phyloP scores from a whole-genome alignment of 2,329 filamentous ascomycete species.

The Nigrospora osmanthi region DNA sequence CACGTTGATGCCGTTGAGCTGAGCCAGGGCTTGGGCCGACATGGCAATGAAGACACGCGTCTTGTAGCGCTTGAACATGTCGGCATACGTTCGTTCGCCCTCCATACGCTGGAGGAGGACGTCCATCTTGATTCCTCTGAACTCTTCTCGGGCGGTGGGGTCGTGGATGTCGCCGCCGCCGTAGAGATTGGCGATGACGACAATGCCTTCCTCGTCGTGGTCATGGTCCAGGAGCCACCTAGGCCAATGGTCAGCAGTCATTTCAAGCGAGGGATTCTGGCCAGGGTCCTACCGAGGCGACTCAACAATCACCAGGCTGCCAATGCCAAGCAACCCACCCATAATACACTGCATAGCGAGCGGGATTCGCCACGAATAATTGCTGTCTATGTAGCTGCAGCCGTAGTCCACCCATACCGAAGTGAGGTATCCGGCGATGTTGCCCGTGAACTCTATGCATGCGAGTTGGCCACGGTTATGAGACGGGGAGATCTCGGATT shows the following conservation, averaged over 20 bases:
- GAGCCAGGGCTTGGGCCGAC: constrained; percentile 92
- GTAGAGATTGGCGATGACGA: constrained; percentile 96
- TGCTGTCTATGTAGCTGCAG: constrained; percentile 78
- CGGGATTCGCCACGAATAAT: constrained; percentile 86
- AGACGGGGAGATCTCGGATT: constrained; percentile 91
- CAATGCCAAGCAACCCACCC: constrained; percentile 76
- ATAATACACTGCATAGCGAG: constrained; percentile 90
- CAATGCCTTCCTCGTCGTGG: constrained; percentile 95
- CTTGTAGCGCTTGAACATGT: constrained; percentile 92
- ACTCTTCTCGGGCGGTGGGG: constrained; percentile 86
- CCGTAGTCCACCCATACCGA: constrained; percentile 99
- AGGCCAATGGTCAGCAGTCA: constrained; percentile 13
- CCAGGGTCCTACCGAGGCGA: constrained; percentile 65
- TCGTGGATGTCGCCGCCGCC: constrained; percentile 94
- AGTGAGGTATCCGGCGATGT: constrained; percentile 90
- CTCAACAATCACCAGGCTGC: constrained; percentile 90
- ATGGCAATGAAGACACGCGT: constrained; percentile 96
- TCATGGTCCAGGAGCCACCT: constrained; percentile 98
- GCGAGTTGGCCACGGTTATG: constrained; percentile 94
- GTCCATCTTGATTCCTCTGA: constrained; percentile 98
- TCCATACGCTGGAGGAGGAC: constrained; percentile 90
- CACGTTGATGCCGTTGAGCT: constrained; percentile 98
- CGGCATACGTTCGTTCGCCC: constrained; percentile 80
- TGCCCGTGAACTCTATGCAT: constrained; percentile 96
- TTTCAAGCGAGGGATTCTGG: not conserved